Percentiles rank a stretch among this genome's conserved stretches.
Conservation (phyloP, 805 yeast genomes). For the Kluyveromyces dobzhanskii region DNA sequence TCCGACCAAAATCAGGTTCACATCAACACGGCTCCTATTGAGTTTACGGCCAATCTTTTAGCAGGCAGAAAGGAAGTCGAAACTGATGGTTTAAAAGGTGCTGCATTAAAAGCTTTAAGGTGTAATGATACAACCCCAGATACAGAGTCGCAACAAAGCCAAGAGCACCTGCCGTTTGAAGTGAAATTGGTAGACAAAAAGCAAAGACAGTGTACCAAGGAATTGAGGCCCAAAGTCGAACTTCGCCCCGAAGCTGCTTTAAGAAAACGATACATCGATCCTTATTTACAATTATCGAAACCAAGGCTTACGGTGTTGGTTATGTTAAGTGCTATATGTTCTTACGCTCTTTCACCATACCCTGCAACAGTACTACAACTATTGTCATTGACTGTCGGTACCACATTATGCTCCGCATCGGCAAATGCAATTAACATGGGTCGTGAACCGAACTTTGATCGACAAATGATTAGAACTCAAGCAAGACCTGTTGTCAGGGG, state of each 20-base stretch:
- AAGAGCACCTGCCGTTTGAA: slow-evolving; percentile 39
- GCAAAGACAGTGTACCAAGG: slow-evolving; percentile 10
- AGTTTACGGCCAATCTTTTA: slow-evolving; percentile 30
- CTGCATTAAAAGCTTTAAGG: slow-evolving; percentile 28
- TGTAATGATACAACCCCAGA: slow-evolving; percentile 21
- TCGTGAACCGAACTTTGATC: slow-evolving; percentile 85
- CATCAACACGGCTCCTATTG: slow-evolving; percentile 31
- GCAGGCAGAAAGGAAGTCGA: slow-evolving; percentile 6
- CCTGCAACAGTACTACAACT: slow-evolving; percentile 68
- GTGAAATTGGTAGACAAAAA: slow-evolving; percentile 36
- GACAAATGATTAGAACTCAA: slow-evolving; percentile 79
- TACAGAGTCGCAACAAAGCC: not conserved
- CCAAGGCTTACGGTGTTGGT: slow-evolving; percentile 84
- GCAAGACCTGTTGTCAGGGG: slow-evolving; percentile 89
- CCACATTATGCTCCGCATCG: slow-evolving; percentile 80
- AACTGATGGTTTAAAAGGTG: slow-evolving; percentile 10
- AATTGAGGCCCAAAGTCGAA: slow-evolving; percentile 5
- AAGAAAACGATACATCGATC: slow-evolving; percentile 38
- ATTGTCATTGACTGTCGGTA: slow-evolving; percentile 70
- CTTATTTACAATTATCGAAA: slow-evolving; percentile 77
- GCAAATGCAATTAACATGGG: slow-evolving; percentile 98
- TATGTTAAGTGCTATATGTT: slow-evolving; percentile 84
- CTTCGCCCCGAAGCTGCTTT: slow-evolving; percentile 12
- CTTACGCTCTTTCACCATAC: slow-evolving; percentile 85
- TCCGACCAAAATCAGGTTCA: slow-evolving; percentile 6